Percentiles rank a stretch among this genome's conserved stretches.
Evolutionary conservation across 2,329 filamentous ascomycete genomes (phyloP).

Genomic region (Phoma sp.): DNA sequence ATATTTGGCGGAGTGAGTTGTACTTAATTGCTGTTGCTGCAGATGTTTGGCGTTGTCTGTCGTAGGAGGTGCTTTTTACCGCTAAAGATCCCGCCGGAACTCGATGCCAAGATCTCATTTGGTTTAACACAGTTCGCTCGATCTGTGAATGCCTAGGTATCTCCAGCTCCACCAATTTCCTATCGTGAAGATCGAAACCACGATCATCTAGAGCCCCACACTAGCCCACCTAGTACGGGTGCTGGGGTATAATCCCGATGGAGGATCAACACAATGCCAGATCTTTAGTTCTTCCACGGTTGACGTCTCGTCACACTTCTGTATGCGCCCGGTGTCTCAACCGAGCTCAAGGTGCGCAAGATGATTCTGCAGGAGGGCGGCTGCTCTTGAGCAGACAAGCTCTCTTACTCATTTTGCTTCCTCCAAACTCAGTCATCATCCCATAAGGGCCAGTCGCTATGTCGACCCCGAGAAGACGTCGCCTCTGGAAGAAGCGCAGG

Average conservation of each 20-base stretch:
- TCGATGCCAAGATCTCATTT: not conserved
- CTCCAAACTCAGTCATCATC: no score
- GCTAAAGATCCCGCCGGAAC: not conserved
- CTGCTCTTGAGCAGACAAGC: not conserved
- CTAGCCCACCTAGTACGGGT: not conserved
- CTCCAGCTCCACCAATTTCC: not conserved
- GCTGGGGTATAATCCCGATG: not conserved
- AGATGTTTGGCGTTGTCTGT: no score
- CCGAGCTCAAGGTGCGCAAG: not conserved
- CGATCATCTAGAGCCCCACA: not conserved
- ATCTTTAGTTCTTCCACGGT: not conserved
- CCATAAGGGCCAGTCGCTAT: constrained; percentile 13
- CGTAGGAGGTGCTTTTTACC: not conserved
- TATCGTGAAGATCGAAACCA: constrained; percentile 1
- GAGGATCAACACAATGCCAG: not conserved
- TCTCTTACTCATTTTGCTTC: no score
- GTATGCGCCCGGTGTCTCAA: not conserved
- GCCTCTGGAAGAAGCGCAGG: not conserved
- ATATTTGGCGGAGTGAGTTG: no score
- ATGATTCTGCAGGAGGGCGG: not conserved
- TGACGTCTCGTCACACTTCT: not conserved
- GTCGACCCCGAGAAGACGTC: constrained; percentile 3
- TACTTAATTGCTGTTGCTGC: no score
- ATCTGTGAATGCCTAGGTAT: not conserved
- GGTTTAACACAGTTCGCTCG: not conserved